Base-by-base conservation (phyloP, 176 grass and related monocot species). In the Rhynchospora breviuscula region DNA sequence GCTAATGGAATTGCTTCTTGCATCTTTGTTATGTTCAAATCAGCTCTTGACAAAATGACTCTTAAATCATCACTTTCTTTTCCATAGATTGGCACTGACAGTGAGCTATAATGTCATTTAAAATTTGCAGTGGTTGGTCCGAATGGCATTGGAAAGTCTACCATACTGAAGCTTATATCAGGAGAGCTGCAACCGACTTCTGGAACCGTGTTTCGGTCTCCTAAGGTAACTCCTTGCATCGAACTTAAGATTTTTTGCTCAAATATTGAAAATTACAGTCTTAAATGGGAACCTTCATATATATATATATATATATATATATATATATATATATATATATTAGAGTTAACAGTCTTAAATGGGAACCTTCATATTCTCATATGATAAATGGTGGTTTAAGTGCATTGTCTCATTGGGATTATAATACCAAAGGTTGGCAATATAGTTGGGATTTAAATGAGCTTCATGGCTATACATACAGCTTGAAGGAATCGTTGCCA, bases 61-160 rank as follows among this genome's bases (percentile, higher is more conserved):
- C 46, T 23, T 52, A 25, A 74, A 46, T 71, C 70, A 48, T 8
- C n/a, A 51, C 46, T 74, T 74, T 1, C n/a, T 4, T 45, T 25
- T 44, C 8, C 31, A 25, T 52, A 11, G 48, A 76, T 0, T 54
- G 67, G 48, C 48, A 29, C 72, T 77, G 72, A 77, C 56, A 58
- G 49, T 80, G 19, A 40, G 63, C 15, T 80, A 9, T 13, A 14
- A 68, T 67, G 73, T 23, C 47, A 70, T 85, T 14, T 85, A 80
- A 7, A 77, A 56, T 56, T 88, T 90, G 71, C 80, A 98, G 92
- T 98, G 95, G 95, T 98, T 86, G 95, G 95, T 88, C 76, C 95
- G 56, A 98, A 98, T 87, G 95, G 95, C 19, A 98, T 98, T 88
- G 95, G 92, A 71, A 98, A 98, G 84, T 98, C 95, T 48, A 98